Base-by-base conservation (phyloP, 352 stramenopile genomes). In the Globisporangium cystogenes region DNA sequence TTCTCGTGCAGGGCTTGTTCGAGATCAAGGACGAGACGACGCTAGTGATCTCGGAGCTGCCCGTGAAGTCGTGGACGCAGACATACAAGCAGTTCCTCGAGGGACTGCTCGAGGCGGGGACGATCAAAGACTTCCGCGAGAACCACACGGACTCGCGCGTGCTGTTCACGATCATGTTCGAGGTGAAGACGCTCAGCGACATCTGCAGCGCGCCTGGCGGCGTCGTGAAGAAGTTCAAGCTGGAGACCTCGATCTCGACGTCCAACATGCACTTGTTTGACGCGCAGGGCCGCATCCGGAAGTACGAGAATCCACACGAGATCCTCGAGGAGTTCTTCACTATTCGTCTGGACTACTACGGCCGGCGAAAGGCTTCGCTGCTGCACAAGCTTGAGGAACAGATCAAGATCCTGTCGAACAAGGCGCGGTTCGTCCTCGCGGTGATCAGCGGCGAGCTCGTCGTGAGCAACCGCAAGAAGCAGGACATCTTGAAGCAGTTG, bases 201-300 rank as follows among this genome's bases (percentile, higher is more conserved):
- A 87, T 89, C 62, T 63, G 79, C 53, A 82, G 80, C 53, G 74
- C 69, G 31, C 69, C 69, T 44, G 70, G 70, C 48, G 72, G 87
- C 65, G 85, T 98, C 33, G 67, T 98, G 48, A 98, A 98, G 70
- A 90, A 90, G 55, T 98, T 99, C 60, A 98, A 97, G 64, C 87
- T 99, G 4, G 90, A 96, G 51, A 89, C 82, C 10, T 93, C 82
- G 15, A 72, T 99, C 35, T 95, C 78, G 11, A 98, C 90, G 3
- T 96, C 85, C 14, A 99, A 99, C 67, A 99, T 99, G 96, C 89
- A 99, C 60, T 77, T 98, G 8, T 99, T 99, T 68, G 88, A 98
- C 56, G 57, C 68, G 7, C 40, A 82, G 1, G 91, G 91, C 11
- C 74, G 72, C 42, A 98, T 99, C 62, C 86, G 87, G 65, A 97